Percentiles rank a stretch among this genome's conserved stretches.
These are phyloP conservation scores for Trichoderma harzianum DNA, from an alignment of 2,329 filamentous ascomycete species.

Conservation along the genomic window DNA sequence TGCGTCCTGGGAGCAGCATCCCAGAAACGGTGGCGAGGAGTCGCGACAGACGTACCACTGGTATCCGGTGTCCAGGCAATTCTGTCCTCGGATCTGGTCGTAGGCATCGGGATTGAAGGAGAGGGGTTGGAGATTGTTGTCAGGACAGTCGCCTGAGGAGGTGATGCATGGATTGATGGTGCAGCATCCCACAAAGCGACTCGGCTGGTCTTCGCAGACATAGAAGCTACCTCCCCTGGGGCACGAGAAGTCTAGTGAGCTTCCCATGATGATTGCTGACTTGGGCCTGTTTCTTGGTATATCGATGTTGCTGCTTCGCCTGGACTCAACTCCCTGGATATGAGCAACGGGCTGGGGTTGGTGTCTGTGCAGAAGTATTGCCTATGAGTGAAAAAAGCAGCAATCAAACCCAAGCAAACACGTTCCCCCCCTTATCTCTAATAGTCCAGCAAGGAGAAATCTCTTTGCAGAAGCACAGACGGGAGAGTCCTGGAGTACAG, in stretches of 20 bases:
- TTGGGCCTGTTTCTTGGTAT: neutral
- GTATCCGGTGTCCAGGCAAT: conserved; percentile 26
- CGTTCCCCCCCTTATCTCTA: neutral
- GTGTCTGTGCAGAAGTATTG: neutral
- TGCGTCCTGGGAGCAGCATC: conserved; percentile 34
- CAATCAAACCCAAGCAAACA: neutral
- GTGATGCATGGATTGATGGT: conserved; percentile 33
- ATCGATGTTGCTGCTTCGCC: neutral
- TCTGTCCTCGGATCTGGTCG: conserved; percentile 30
- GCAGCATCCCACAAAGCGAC: conserved; percentile 42
- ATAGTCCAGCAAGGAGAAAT: neutral
- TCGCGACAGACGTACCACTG: conserved; percentile 36
- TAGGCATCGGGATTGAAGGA: conserved; percentile 30
- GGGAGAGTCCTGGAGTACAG: neutral
- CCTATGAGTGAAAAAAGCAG: neutral
- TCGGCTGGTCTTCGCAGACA: conserved; percentile 31
- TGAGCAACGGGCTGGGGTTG: neutral
- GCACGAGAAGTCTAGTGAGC: conserved; percentile 32
- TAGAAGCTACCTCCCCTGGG: conserved; percentile 35
- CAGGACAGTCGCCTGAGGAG: conserved; percentile 33
- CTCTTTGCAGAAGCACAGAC: conserved; percentile 1
- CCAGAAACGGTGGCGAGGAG: conserved; percentile 34
- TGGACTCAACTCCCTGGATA: neutral
- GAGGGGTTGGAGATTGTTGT: conserved; percentile 24
- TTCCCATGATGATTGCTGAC: neutral